These are phyloP conservation scores for Kwoniella dejecticola DNA, from an alignment of 768 basidiomycete genomes.

Conservation along the genomic window DNA sequence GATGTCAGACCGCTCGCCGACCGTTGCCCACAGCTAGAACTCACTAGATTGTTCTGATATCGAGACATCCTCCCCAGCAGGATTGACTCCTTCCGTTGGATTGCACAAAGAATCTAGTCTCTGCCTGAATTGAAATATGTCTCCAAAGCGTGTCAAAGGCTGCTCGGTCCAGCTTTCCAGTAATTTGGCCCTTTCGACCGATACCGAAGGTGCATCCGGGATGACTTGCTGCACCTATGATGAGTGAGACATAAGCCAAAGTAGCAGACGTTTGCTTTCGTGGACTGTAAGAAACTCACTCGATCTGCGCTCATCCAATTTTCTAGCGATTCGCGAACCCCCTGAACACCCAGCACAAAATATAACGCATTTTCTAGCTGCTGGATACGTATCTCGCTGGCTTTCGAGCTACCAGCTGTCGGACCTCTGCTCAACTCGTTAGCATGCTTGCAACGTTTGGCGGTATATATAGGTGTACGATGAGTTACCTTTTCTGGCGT, in stretches of 20 bases:
- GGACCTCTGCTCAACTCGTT: neutral
- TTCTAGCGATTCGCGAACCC: neutral
- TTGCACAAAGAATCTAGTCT: too few species aligned
- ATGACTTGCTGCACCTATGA: neutral
- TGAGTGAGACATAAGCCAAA: neutral
- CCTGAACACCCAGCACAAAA: neutral
- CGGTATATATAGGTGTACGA: too few species aligned
- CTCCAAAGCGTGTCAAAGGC: neutral
- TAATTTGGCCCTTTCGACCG: neutral
- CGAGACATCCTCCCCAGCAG: too few species aligned
- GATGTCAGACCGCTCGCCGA: too few species aligned
- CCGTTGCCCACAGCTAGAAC: too few species aligned
- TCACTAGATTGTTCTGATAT: too few species aligned
- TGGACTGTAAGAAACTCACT: too few species aligned
- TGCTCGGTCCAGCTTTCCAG: neutral
- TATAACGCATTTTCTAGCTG: slow-evolving; percentile 3
- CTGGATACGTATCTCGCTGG: neutral
- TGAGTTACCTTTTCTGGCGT: slow-evolving; percentile 5
- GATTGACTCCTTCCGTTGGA: too few species aligned
- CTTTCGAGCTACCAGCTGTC: neutral
- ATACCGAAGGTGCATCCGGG: neutral
- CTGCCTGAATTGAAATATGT: too few species aligned
- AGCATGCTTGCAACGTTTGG: too few species aligned
- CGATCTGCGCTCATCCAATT: neutral
- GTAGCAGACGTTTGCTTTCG: too few species aligned